Conservation (phyloP, 352 stramenopile species). For the Phytophthora sp. region DNA sequence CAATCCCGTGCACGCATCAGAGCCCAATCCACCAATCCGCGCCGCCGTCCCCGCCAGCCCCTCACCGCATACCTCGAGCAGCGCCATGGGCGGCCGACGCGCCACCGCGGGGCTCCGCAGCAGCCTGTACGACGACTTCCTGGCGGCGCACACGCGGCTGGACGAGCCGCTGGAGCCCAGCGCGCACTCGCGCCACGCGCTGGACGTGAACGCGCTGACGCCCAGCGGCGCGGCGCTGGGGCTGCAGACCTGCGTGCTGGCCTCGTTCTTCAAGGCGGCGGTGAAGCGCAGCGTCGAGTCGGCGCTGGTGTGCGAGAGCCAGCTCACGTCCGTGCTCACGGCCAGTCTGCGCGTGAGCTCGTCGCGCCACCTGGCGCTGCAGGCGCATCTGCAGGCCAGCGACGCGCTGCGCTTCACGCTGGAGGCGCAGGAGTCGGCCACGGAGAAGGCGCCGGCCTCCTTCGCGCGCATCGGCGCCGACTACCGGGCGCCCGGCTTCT, state of each 20-base stretch:
- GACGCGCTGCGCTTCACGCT: slow-evolving; percentile 67
- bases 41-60: too few species aligned
- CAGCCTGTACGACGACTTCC: slow-evolving; percentile 73
- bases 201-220: slow-evolving; percentile 59
- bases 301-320: slow-evolving; percentile 67
- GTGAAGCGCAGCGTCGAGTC: slow-evolving; percentile 71
- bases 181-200: slow-evolving; percentile 54
- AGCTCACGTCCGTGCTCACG: slow-evolving; percentile 71
- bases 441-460: slow-evolving; percentile 67
- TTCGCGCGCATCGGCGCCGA: slow-evolving; percentile 79
- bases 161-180: slow-evolving; percentile 46
- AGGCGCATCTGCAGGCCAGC: slow-evolving; percentile 69
- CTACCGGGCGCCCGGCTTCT: slow-evolving; percentile 50
- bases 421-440: slow-evolving; percentile 73
- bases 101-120: slow-evolving; percentile 59
- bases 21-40: too few species aligned
- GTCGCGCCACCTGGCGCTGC: slow-evolving; percentile 67
- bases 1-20: too few species aligned
- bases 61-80: background rate
- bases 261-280: slow-evolving; percentile 75
- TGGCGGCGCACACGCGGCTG: slow-evolving; percentile 56
- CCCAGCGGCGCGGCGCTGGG: slow-evolving; percentile 58
- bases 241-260: slow-evolving; percentile 61
- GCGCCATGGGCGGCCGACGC: slow-evolving; percentile 28
- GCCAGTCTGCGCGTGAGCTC: slow-evolving; percentile 72